These are phyloP conservation scores for Lophium mytilinum DNA, from an alignment of 495 filamentous ascomycete genomes.

Conservation along the genomic window DNA sequence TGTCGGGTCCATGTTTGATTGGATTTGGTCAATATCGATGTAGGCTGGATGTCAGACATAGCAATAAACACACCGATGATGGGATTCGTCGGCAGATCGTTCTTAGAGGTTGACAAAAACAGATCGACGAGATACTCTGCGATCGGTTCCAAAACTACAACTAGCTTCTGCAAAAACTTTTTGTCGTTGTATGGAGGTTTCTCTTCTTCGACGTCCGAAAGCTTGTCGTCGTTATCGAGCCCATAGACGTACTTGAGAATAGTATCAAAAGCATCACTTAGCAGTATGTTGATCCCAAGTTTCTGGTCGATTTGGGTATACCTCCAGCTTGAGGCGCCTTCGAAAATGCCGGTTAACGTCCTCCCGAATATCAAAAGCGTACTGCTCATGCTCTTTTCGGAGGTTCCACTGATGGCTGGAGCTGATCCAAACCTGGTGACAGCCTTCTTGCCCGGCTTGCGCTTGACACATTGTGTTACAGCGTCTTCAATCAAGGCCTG, in stretches of 20 bases:
- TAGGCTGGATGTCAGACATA: constrained; percentile 54
- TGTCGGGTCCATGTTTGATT: constrained; percentile 52
- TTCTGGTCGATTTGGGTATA: constrained; percentile 61
- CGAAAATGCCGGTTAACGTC: constrained; percentile 68
- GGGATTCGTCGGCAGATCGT: constrained; percentile 66
- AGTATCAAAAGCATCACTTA: constrained; percentile 60
- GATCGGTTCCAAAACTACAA: constrained; percentile 56
- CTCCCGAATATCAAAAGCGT: constrained; percentile 64
- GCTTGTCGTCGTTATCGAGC: constrained; percentile 51
- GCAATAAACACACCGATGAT: constrained; percentile 57
- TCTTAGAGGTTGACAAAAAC: constrained; percentile 61
- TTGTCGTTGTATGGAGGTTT: constrained; percentile 30
- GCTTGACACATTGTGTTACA: constrained; percentile 59
- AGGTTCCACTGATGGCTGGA: constrained; percentile 56
- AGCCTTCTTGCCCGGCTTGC: constrained; percentile 53
- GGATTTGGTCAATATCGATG: constrained; percentile 53
- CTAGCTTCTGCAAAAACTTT: constrained; percentile 49
- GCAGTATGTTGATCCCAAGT: constrained; percentile 48
- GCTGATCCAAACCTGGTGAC: constrained; percentile 44
- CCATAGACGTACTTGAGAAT: constrained; percentile 65
- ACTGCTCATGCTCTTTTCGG: constrained; percentile 65
- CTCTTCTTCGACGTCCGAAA: constrained; percentile 18
- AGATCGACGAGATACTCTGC: constrained; percentile 68
- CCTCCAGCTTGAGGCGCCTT: constrained; percentile 74
- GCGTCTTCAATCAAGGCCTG: constrained; percentile 69